phyloP scores from a whole-genome alignment of 2,329 filamentous ascomycete species.

The Fusarium humuli region DNA sequence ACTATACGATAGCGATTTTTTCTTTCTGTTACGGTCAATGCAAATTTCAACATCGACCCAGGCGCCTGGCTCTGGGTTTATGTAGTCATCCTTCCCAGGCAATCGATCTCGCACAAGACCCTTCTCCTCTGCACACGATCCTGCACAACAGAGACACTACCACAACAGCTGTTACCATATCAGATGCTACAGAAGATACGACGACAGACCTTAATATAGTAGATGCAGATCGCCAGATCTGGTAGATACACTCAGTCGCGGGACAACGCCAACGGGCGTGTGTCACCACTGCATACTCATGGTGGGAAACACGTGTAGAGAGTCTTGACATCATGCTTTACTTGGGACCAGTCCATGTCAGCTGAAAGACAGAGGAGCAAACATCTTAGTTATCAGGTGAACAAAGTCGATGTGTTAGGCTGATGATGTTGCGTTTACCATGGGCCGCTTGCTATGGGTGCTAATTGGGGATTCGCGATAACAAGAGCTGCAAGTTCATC shows the following conservation, averaged over 20 bases:
- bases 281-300: slow-evolving; percentile 2
- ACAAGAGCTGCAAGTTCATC: too few relatives aligned
- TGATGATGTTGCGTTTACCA: too few relatives aligned
- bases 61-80: slow-evolving; percentile 23
- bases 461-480: too few relatives aligned
- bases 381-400: not conserved
- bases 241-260: slow-evolving; percentile 4
- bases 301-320: not conserved
- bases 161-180: too few relatives aligned
- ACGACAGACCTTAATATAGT: too few relatives aligned
- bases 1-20: too few relatives aligned
- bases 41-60: too few relatives aligned
- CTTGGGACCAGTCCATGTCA: not conserved
- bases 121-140: not conserved
- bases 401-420: too few relatives aligned
- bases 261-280: slow-evolving; percentile 10
- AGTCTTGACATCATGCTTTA: not conserved
- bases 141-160: not conserved
- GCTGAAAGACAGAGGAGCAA: not conserved
- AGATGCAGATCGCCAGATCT: slow-evolving; percentile 3
- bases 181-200: too few relatives aligned
- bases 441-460: too few relatives aligned
- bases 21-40: too few relatives aligned
- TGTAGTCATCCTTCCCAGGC: slow-evolving; percentile 24
- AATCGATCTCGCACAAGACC: slow-evolving; percentile 9